Conservation (phyloP, 129 eudicot species). For the Logfia minima region DNA sequence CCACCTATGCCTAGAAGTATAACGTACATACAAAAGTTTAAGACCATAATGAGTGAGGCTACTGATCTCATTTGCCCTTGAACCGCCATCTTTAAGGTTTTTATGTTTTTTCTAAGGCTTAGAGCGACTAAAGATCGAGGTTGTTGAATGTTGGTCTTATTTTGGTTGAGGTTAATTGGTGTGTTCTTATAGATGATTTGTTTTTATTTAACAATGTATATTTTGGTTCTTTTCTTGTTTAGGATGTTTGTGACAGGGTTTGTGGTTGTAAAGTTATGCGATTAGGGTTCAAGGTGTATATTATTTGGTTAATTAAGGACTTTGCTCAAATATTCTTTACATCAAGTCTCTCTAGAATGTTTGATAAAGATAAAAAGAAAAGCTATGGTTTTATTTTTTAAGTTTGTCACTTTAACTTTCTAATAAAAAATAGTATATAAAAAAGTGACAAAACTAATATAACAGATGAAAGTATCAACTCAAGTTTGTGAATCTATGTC, state of each 20-base stretch:
- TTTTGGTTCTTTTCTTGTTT: slow-evolving; percentile 30
- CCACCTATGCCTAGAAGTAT: slow-evolving; percentile 79
- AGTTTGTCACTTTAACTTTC: neutral
- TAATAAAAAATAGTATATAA: neutral
- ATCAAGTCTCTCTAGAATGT: slow-evolving; percentile 3
- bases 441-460: neutral
- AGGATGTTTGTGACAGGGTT: slow-evolving; percentile 28
- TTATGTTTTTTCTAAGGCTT: neutral
- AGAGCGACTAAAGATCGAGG: neutral
- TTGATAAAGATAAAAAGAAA: neutral
- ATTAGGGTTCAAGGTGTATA: slow-evolving; percentile 30
- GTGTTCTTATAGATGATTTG: slow-evolving; percentile 25
- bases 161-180: slow-evolving; percentile 9
- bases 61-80: slow-evolving; percentile 48
- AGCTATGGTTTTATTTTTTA: neutral
- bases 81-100: slow-evolving; percentile 49
- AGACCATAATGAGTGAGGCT: slow-evolving; percentile 56
- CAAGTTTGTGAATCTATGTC: too few relatives aligned
- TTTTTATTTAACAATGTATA: slow-evolving; percentile 18
- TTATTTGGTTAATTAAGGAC: slow-evolving; percentile 36
- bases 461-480: neutral
- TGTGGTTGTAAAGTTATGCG: slow-evolving; percentile 36
- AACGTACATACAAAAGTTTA: slow-evolving; percentile 86
- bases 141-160: slow-evolving; percentile 12
- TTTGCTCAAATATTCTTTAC: slow-evolving; percentile 29